Conservation (phyloP, 176 grass and related monocot genomes). For the Microstegium vimineum region DNA sequence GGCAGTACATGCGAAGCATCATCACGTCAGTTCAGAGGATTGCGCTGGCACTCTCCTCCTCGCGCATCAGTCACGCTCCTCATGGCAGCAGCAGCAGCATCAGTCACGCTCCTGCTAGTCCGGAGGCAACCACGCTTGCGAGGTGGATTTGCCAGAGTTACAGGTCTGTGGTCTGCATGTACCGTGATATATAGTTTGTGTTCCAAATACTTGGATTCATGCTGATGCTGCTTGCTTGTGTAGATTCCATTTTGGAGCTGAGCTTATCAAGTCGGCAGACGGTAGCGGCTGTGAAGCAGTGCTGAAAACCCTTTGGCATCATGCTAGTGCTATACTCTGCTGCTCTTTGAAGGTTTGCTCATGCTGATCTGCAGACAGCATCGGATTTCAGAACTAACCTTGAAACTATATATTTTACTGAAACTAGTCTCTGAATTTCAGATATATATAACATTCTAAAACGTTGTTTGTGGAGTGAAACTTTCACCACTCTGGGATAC, state of each 20-base stretch:
- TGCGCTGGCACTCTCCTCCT: constrained; percentile 63
- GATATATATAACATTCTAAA: background rate
- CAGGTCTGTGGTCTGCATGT: constrained; percentile 37
- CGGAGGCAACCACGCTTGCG: constrained; percentile 67
- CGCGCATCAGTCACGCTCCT: constrained; percentile 28
- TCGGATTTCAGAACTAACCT: background rate
- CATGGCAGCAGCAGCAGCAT: background rate
- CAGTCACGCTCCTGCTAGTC: constrained; percentile 13
- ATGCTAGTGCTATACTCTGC: constrained; percentile 66
- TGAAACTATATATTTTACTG: background rate
- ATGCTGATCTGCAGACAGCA: background rate
- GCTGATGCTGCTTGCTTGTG: constrained; percentile 1
- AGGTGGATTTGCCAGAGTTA: constrained; percentile 87
- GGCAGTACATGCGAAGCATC: constrained; percentile 81
- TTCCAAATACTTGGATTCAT: background rate
- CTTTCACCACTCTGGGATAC: background rate
- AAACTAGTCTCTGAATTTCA: background rate
- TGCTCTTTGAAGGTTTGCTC: constrained; percentile 76
- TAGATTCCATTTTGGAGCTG: constrained; percentile 74
- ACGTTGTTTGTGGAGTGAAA: background rate
- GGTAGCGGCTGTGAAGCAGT: constrained; percentile 13
- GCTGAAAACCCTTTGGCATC: constrained; percentile 73
- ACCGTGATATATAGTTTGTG: background rate
- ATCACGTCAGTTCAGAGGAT: constrained; percentile 80
- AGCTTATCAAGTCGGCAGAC: constrained; percentile 47